These are phyloP conservation scores for Talaromyces sp. DNA, from an alignment of 2,329 filamentous ascomycete genomes.

Conservation along the genomic window DNA sequence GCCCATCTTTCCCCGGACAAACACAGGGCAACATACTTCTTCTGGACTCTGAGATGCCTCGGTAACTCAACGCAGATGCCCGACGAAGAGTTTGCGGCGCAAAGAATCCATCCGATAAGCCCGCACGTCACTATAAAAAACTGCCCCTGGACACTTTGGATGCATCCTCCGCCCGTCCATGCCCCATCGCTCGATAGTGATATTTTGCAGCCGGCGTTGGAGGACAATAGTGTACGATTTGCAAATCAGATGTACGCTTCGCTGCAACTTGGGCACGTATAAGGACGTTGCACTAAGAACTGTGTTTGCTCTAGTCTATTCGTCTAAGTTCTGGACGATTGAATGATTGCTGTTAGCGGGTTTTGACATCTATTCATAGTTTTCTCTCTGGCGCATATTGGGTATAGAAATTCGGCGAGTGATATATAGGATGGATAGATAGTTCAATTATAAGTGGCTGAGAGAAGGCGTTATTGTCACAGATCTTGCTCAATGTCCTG, in stretches of 20 bases:
- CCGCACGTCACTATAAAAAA: conserved; percentile 30
- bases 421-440: background rate
- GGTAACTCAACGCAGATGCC: conserved; percentile 25
- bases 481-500: background rate
- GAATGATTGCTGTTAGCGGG: background rate
- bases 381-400: background rate
- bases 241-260: conserved; percentile 34
- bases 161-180: conserved; percentile 31
- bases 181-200: conserved; percentile 31
- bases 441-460: background rate
- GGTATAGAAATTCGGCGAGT: background rate
- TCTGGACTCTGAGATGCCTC: conserved; percentile 33
- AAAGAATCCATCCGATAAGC: conserved; percentile 36
- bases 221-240: conserved; percentile 23
- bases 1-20: conserved; percentile 23
- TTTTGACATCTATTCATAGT: background rate
- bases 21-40: conserved; percentile 30
- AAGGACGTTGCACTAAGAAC: background rate
- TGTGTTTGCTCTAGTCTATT: too few species aligned
- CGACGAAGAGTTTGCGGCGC: conserved; percentile 30
- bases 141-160: conserved; percentile 37
- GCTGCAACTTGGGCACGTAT: conserved; percentile 22
- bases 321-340: too few species aligned
- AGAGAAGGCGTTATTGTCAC: background rate
- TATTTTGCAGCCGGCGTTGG: conserved; percentile 29